phyloP scores from a whole-genome alignment of 2,329 filamentous ascomycete genomes.

The Ophiocordyceps camponoti-saundersi region DNA sequence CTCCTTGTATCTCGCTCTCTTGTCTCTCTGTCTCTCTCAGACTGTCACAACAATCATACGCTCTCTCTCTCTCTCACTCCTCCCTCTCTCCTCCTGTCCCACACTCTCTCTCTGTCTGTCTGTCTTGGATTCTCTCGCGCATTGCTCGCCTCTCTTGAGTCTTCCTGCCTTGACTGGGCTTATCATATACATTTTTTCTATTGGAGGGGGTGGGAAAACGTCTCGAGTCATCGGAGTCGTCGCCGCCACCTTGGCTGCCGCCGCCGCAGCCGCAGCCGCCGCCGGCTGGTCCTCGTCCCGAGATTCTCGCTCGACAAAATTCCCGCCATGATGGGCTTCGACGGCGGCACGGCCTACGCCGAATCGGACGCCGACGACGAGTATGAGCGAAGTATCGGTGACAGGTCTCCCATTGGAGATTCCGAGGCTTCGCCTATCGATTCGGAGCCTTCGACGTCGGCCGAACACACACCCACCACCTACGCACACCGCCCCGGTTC shows the following conservation, averaged over 20 bases:
- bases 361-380: slow-evolving; percentile 73
- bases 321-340: slow-evolving; percentile 36
- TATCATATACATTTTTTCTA: too few species aligned
- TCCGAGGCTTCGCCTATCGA: slow-evolving; percentile 55
- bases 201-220: too few species aligned
- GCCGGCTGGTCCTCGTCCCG: neutral
- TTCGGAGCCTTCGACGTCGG: slow-evolving; percentile 50
- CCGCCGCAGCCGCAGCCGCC: neutral
- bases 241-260: neutral
- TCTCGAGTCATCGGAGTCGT: too few species aligned
- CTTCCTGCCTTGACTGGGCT: too few species aligned
- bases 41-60: neutral
- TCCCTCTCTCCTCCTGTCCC: too few species aligned
- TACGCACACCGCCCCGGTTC: slow-evolving; percentile 50
- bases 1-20: neutral
- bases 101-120: neutral
- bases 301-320: neutral
- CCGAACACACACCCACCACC: slow-evolving; percentile 65
- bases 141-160: too few species aligned
- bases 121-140: too few species aligned
- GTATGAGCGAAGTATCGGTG: slow-evolving; percentile 56
- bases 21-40: too few species aligned
- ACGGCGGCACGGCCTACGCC: slow-evolving; percentile 52
- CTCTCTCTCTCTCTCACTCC: too few species aligned
- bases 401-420: slow-evolving; percentile 51